These are phyloP conservation scores for Spathaspora gorwiae DNA, from an alignment of 805 yeast species.

Conservation along the genomic window DNA sequence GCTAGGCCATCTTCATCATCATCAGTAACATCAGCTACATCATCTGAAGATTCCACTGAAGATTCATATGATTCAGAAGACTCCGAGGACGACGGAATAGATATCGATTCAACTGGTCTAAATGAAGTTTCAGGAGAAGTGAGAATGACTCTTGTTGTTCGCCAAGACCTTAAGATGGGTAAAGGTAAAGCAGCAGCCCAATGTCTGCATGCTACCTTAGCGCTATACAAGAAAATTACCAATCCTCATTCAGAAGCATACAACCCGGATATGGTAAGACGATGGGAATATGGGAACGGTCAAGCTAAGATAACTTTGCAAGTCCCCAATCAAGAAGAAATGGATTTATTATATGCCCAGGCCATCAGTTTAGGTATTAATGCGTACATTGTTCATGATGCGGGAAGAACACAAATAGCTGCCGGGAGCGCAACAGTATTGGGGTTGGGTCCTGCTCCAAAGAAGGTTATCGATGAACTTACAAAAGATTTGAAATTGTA, in stretches of 20 bases:
- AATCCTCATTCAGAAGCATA: slow-evolving; percentile 47
- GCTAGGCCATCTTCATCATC: neutral
- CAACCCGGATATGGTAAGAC: slow-evolving; percentile 56
- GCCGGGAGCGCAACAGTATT: slow-evolving; percentile 93
- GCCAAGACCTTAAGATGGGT: slow-evolving; percentile 86
- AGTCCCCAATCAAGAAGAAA: slow-evolving; percentile 60
- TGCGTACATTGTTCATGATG: slow-evolving; percentile 83
- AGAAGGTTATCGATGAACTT: slow-evolving; percentile 67
- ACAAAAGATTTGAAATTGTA: slow-evolving; percentile 77
- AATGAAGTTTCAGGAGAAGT: slow-evolving; percentile 75
- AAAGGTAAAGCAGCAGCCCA: slow-evolving; percentile 98
- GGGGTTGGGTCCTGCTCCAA: slow-evolving; percentile 98
- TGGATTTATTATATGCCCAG: slow-evolving; percentile 73
- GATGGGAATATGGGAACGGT: slow-evolving; percentile 78
- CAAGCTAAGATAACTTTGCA: slow-evolving; percentile 92
- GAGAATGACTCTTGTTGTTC: slow-evolving; percentile 79
- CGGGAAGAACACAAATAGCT: slow-evolving; percentile 95
- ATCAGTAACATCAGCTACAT: neutral
- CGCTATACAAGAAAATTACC: slow-evolving; percentile 70
- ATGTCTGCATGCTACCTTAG: slow-evolving; percentile 95
- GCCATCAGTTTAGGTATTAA: slow-evolving; percentile 79
- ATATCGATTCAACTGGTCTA: slow-evolving; percentile 54
- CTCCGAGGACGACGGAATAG: slow-evolving; percentile 44
- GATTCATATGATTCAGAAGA: slow-evolving; percentile 37
- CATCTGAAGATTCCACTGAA: neutral